Base-by-base conservation (phyloP, 495 filamentous ascomycete genomes). In the Aspergillus avenaceus region DNA sequence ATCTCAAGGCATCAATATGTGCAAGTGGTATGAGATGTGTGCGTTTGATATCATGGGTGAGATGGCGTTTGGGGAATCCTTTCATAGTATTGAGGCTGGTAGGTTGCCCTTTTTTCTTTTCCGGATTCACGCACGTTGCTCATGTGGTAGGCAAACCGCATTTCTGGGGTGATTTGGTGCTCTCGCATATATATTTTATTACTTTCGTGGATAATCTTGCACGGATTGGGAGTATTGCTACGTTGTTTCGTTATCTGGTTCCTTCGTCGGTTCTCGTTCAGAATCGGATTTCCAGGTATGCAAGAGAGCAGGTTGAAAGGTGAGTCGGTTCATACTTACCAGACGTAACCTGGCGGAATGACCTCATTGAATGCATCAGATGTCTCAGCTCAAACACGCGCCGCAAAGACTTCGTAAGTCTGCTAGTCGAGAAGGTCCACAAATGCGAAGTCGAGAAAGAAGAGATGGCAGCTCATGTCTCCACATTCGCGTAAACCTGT, bases 41-140 rank as follows among this genome's bases (percentile, higher is more conserved):
- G 74, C 78, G 0, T 82, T 82, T 51, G 79, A 81, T 45, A 60
- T 81, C 12, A 72, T 78, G 3, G 76, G 79, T 9, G 73, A 81
- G 49, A 62, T 83, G 40, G 68, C 75, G 5, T 80, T 82, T 52
- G 79, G 79, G 3, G 67, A 75, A 34, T 54, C 76, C 0, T 78
- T 85, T 50, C 67, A 70, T 7, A 75, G 78, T 45, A 65, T 83
- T 13, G 65, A 54, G 23, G 9, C 5, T 8, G 51, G 51, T 53
- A 32, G 40, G 46, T 26, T 1, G 4, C 4, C 23, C 3, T 41
- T 12, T 41, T 41, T 18, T 32, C 0, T 4, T 47, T 7, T 18
- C n/a, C 1, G 8, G n/a, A n/a, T n/a, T n/a, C n/a, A n/a, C n/a
- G n/a, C n/a, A n/a, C n/a, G n/a, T n/a, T 21, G 25, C 8, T 31